These are phyloP conservation scores for Thelonectria discophora DNA, from an alignment of 2,329 filamentous ascomycete species.

Conservation along the genomic window DNA sequence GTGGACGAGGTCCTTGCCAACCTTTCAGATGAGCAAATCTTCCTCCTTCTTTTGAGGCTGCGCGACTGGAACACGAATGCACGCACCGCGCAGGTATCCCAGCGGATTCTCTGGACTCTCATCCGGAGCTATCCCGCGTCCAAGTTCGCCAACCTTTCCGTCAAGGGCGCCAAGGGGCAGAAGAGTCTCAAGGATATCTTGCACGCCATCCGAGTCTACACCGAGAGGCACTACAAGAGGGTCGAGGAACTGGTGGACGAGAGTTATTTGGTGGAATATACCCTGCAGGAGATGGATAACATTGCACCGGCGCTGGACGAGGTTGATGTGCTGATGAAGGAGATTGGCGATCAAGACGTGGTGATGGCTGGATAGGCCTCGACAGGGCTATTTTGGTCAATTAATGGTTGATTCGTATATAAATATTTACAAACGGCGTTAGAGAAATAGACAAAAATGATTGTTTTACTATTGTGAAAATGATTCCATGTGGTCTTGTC, in stretches of 20 bases:
- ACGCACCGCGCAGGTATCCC: conserved; percentile 82
- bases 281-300: conserved; percentile 90
- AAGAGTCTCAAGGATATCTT: conserved; percentile 83
- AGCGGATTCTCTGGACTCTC: conserved; percentile 82
- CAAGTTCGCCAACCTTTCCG: conserved; percentile 75
- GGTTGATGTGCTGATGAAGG: conserved; percentile 45
- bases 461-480: conserved; percentile 1
- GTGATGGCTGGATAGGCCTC: conserved; percentile 50
- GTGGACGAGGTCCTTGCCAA: conserved; percentile 86
- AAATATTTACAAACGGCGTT: conserved; percentile 3
- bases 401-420: conserved; percentile 8
- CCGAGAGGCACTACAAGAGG: conserved; percentile 89
- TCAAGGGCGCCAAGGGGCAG: conserved; percentile 64
- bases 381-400: conserved; percentile 19
- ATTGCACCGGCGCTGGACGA: conserved; percentile 58
- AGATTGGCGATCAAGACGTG: conserved; percentile 53
- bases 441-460: conserved; percentile 21
- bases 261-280: conserved; percentile 94
- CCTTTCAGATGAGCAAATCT: conserved; percentile 86
- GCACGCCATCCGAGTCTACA: conserved; percentile 88
- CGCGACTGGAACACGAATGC: conserved; percentile 99
- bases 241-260: conserved; percentile 92
- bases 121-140: conserved; percentile 83
- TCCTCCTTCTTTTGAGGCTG: conserved; percentile 79
- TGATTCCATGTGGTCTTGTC: neutral